These are phyloP conservation scores for Teunomyces funiuensis DNA, from an alignment of 805 yeast genomes.

Conservation along the genomic window DNA sequence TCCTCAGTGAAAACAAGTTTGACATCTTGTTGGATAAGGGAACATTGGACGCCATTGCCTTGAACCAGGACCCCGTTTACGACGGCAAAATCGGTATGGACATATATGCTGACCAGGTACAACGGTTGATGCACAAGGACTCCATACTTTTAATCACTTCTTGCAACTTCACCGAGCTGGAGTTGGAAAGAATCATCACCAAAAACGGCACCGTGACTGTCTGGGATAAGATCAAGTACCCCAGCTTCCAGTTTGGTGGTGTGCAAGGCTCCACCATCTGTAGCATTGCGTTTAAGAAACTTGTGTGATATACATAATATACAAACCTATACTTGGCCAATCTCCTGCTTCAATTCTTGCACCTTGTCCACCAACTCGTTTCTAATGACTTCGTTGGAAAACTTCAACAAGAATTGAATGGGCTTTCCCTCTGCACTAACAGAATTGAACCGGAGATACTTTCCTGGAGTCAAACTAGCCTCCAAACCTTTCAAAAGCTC, in stretches of 20 bases:
- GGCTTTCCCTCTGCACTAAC: slow-evolving; percentile 63
- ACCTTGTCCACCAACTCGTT: slow-evolving; percentile 56
- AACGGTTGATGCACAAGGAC: slow-evolving; percentile 51
- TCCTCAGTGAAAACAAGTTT: slow-evolving; percentile 43
- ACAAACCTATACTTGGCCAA: not conserved
- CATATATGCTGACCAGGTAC: slow-evolving; percentile 62
- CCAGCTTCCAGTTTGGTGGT: slow-evolving; percentile 87
- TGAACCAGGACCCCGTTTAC: slow-evolving; percentile 57
- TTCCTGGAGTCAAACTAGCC: slow-evolving; percentile 80
- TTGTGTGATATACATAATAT: slow-evolving; percentile 4
- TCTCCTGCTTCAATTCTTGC: slow-evolving; percentile 27
- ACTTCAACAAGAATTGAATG: slow-evolving; percentile 78
- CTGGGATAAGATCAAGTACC: slow-evolving; percentile 73
- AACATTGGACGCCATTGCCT: slow-evolving; percentile 93
- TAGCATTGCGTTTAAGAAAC: slow-evolving; percentile 70
- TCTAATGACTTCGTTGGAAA: slow-evolving; percentile 62
- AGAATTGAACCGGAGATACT: slow-evolving; percentile 74
- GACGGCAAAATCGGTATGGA: slow-evolving; percentile 50
- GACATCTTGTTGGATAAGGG: slow-evolving; percentile 91
- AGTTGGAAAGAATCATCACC: slow-evolving; percentile 58
- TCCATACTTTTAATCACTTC: slow-evolving; percentile 77
- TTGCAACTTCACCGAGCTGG: slow-evolving; percentile 88
- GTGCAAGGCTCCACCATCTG: slow-evolving; percentile 84
- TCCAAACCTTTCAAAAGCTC: slow-evolving; percentile 78
- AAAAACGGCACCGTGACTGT: slow-evolving; percentile 46